Conservation (phyloP, 768 basidiomycete species). For the Serendipita sp. region DNA sequence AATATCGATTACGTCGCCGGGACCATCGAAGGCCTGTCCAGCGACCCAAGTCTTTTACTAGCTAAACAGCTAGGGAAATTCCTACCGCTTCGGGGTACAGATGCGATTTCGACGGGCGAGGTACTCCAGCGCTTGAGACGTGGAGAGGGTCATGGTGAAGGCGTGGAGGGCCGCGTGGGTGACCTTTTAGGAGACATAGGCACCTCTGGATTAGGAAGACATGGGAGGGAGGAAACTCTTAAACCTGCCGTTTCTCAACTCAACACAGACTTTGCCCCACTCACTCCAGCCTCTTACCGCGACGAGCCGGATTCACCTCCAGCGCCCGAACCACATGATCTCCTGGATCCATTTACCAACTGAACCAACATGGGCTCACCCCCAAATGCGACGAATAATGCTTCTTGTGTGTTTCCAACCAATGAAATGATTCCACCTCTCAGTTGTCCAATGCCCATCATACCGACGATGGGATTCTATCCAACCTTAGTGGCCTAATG, state of each 20-base stretch:
- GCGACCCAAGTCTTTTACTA: not conserved
- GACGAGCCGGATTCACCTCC: not conserved
- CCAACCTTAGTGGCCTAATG: too few species aligned
- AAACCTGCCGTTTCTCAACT: not conserved
- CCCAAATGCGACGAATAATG: too few species aligned
- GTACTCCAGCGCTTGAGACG: not conserved
- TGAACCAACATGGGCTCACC: not conserved
- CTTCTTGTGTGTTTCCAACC: too few species aligned
- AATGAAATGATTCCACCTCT: too few species aligned
- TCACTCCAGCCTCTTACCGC: not conserved
- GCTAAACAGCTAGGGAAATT: not conserved
- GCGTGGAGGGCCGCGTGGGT: not conserved
- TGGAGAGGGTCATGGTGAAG: not conserved
- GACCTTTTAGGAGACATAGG: not conserved
- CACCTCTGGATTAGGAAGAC: not conserved
- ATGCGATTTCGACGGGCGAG: not conserved
- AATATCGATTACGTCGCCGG: not conserved
- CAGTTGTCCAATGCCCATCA: too few species aligned
- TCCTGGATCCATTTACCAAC: not conserved
- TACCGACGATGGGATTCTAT: too few species aligned
- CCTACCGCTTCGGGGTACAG: not conserved
- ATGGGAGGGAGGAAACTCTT: not conserved
- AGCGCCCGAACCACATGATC: not conserved
- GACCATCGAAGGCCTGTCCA: not conserved
- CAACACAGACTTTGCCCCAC: not conserved